Evolutionary conservation across 2,329 filamentous ascomycete species (phyloP).

Genomic region (Karstenula rhodostoma): DNA sequence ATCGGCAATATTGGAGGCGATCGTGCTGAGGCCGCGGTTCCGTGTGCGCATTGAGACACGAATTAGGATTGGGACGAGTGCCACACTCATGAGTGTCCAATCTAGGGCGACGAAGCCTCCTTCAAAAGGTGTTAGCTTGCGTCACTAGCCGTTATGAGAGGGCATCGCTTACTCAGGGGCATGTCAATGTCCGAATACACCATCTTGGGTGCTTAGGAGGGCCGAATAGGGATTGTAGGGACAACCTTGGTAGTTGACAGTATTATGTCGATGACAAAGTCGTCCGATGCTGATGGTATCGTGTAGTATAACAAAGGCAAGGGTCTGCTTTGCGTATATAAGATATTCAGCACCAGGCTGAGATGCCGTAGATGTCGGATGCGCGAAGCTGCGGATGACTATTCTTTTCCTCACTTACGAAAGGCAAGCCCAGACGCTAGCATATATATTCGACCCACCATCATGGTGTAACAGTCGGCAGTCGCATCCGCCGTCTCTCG

Average conservation of each 20-base stretch:
- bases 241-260: neutral
- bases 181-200: constrained; percentile 34
- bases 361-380: neutral
- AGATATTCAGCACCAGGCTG: neutral
- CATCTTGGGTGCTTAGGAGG: constrained; percentile 22
- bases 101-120: constrained; percentile 40
- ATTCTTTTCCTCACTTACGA: constrained; percentile 16
- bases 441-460: constrained; percentile 9
- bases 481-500: neutral
- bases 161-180: constrained; percentile 28
- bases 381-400: constrained; percentile 13
- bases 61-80: constrained; percentile 38
- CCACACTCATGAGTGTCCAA: constrained; percentile 38
- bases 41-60: constrained; percentile 32
- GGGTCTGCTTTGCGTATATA: constrained; percentile 3
- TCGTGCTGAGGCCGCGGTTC: constrained; percentile 21
- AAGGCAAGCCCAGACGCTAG: neutral
- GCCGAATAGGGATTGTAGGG: neutral
- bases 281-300: neutral
- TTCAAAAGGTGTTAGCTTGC: constrained; percentile 18
- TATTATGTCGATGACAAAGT: constrained; percentile 6
- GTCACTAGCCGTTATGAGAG: neutral
- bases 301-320: neutral
- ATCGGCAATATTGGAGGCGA: constrained; percentile 31
- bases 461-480: neutral